Evolutionary conservation across 2,329 filamentous ascomycete species (phyloP).

Genomic region (Botrytis porri): DNA sequence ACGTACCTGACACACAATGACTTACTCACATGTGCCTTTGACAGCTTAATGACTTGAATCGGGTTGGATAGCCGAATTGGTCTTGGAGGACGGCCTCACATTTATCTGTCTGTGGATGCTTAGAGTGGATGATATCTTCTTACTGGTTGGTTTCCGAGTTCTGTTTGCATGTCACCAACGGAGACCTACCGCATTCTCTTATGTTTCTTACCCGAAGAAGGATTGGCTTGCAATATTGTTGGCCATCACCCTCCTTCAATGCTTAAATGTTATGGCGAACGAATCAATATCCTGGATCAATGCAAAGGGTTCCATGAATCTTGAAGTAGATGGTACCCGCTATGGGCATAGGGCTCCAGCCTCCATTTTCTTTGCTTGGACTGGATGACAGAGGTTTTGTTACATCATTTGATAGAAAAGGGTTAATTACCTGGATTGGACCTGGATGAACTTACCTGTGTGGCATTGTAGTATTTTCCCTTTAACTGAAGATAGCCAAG

Average conservation of each 20-base stretch:
- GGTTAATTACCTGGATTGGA: neutral
- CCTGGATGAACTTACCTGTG: neutral
- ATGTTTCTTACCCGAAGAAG: neutral
- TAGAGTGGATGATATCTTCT: neutral
- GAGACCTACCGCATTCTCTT: neutral
- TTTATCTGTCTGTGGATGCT: neutral
- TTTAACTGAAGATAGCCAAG: neutral
- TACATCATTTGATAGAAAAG: conserved; percentile 3
- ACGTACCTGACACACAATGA: neutral
- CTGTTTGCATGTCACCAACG: neutral
- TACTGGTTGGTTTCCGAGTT: conserved; percentile 5
- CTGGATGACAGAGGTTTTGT: conserved; percentile 1
- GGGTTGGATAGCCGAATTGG: neutral
- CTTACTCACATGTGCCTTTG: neutral
- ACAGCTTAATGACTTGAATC: neutral
- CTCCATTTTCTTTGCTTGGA: conserved; percentile 15
- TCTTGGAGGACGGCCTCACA: neutral
- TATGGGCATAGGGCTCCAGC: conserved; percentile 18
- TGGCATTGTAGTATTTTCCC: conserved; percentile 12
- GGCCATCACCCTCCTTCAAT: conserved; percentile 1
- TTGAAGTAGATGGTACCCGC: conserved; percentile 8
- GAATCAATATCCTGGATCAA: conserved; percentile 9
- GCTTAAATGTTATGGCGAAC: neutral
- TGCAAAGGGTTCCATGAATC: neutral
- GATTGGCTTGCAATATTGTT: neutral